Evolutionary conservation across 2,329 filamentous ascomycete genomes (phyloP).

Genomic region (Annulohypoxylon truncatum): DNA sequence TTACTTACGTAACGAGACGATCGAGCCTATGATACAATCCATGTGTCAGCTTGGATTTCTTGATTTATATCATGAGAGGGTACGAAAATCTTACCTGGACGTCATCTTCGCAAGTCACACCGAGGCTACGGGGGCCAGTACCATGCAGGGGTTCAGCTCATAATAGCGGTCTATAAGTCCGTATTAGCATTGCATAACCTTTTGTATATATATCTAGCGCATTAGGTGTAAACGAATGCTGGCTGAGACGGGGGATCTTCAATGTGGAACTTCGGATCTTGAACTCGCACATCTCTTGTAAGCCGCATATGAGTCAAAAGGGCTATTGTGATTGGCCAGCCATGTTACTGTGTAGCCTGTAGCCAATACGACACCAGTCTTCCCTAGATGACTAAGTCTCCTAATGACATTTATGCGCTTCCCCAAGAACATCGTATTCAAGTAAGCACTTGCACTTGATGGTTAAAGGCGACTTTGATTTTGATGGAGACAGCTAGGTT

Average conservation of each 20-base stretch:
- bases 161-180: conserved; percentile 39
- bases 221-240: not conserved
- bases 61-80: conserved; percentile 9
- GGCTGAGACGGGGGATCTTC: conserved; percentile 4
- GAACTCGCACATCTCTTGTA: conserved; percentile 16
- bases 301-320: conserved; percentile 11
- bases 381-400: conserved; percentile 25
- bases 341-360: conserved; percentile 21
- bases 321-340: conserved; percentile 30
- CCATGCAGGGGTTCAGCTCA: conserved; percentile 45
- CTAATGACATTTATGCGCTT: conserved; percentile 12
- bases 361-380: conserved; percentile 22
- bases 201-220: conserved; percentile 10
- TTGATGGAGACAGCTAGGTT: not conserved
- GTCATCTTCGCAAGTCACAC: conserved; percentile 62
- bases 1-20: conserved; percentile 85
- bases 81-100: conserved; percentile 59
- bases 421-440: conserved; percentile 8
- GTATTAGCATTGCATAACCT: conserved; percentile 17
- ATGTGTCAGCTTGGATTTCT: conserved; percentile 46
- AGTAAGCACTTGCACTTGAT: conserved; percentile 23
- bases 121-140: conserved; percentile 46
- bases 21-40: conserved; percentile 71
- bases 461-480: not conserved
- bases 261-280: conserved; percentile 11